Base-by-base conservation (phyloP, 495 filamentous ascomycete species). In the Terfezia boudieri region DNA sequence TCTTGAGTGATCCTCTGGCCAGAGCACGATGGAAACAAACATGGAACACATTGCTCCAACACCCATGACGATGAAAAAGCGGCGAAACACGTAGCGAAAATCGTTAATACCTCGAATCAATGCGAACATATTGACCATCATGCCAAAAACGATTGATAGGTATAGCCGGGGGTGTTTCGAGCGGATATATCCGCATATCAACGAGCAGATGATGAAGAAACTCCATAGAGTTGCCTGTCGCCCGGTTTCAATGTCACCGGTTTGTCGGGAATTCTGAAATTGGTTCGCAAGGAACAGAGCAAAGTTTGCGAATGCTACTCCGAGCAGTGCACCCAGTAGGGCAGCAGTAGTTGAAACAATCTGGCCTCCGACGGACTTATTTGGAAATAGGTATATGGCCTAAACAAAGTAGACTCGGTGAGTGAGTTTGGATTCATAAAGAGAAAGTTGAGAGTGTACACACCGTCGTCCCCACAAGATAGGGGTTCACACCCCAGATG, bases 51-150 rank as follows among this genome's bases (percentile, higher is more conserved):
- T 55, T n/a, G 56, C 58, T 14, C 62, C 62, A 12, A 64, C 51
- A 14, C 57, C 35, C 62, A 64, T 64, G 11, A 53, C 54, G 53
- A 55, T 64, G 51, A 64, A 64, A 38, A 61, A 64, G 17, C 55
- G 54, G 38, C 50, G 54, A 52, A 64, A 64, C 8, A 46, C 41
- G 36, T 51, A 22, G 9, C 50, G 53, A 36, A 64, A 61, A 26
- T 61, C 35, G 32, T 54, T 59, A n/a, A 64, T 57, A 1, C 62
- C 62, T 16, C 59, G 56, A 22, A 64, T 64, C n/a, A 64, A 49
- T n/a, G 61, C 58, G 43, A 64, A 64, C 62, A 64, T 64, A 26
- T 64, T 64, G 38, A 64, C 62, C 23, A 64, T 51, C 62, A 64
- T 64, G 50, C 50, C 55, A 26, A 64, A 57, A 23, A 59, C 58